Evolutionary conservation across 441 rosid genomes (phyloP).

Genomic region (Geranium incanum): DNA sequence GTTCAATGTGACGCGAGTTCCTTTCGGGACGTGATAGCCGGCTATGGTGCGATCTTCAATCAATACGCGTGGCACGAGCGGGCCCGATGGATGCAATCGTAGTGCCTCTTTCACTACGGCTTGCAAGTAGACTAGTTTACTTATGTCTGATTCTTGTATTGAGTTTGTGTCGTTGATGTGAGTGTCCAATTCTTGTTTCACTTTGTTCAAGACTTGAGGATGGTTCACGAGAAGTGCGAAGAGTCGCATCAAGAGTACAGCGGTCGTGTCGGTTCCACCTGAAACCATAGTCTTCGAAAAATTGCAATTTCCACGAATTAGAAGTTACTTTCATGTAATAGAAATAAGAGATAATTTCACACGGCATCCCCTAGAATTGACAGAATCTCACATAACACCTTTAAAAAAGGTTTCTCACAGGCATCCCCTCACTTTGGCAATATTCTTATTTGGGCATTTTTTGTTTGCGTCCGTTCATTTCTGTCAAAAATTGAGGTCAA

Average conservation of each 20-base stretch:
- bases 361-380: not conserved
- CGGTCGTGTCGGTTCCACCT: conserved; percentile 24
- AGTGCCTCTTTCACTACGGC: conserved; percentile 31
- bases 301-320: not conserved
- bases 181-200: conserved; percentile 22
- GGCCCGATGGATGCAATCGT: conserved; percentile 25
- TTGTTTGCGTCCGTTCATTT: too few species aligned
- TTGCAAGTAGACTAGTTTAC: conserved; percentile 25
- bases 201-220: conserved; percentile 16
- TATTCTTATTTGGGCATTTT: too few species aligned
- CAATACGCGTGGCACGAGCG: conserved; percentile 22
- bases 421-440: too few species aligned
- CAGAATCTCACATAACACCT: too few species aligned
- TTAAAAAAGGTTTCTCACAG: too few species aligned
- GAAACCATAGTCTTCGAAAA: conserved; percentile 19
- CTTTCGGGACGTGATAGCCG: conserved; percentile 26
- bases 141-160: conserved; percentile 27
- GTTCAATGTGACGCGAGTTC: conserved; percentile 29
- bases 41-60: conserved; percentile 22
- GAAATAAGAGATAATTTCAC: not conserved
- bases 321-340: too few species aligned
- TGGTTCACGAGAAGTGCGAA: conserved; percentile 27
- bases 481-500: too few species aligned
- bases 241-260: conserved; percentile 21
- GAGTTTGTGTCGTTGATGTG: conserved; percentile 24